Percentiles rank a stretch among this genome's conserved stretches.
Conservation (phyloP, 192 early-diverging fungal genomes). For the Tieghemiomyces parasiticus region DNA sequence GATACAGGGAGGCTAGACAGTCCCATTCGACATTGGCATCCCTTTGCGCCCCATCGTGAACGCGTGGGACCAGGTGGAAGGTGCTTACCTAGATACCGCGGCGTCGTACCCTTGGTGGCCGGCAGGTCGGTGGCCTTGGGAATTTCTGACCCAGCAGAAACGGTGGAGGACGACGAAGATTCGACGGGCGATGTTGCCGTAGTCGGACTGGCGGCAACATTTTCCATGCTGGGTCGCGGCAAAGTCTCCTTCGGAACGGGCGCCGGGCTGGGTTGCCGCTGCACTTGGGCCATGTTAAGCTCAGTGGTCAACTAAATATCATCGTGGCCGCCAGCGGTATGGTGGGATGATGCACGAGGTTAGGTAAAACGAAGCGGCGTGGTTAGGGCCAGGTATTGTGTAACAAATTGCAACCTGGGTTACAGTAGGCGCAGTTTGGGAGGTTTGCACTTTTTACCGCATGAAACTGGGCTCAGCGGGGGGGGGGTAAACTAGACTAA, state of each 20-base stretch:
- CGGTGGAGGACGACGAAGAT: not conserved
- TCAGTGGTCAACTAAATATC: no score
- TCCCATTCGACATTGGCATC: not conserved
- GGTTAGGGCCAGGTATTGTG: not conserved
- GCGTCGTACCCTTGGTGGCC: not conserved
- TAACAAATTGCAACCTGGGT: not conserved
- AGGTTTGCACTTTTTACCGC: not conserved
- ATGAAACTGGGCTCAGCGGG: not conserved
- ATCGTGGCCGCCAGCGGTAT: no score
- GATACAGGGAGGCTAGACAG: not conserved
- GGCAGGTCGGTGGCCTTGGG: not conserved
- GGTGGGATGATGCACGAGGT: not conserved
- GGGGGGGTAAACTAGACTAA: not conserved
- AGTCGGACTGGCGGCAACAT: not conserved
- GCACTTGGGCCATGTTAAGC: no score
- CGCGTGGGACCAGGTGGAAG: no score
- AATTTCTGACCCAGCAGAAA: not conserved
- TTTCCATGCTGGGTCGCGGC: not conserved
- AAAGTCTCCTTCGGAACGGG: not conserved
- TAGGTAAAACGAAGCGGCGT: not conserved
- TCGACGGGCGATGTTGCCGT: not conserved
- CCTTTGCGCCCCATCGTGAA: no score
- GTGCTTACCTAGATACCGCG: not conserved
- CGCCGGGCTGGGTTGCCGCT: not conserved
- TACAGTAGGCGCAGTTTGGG: not conserved